Evolutionary conservation across 108 stramenopile species (phyloP), one percentile per base, ranked within the genome.

Genomic region (Bacterosira constricta): DNA sequence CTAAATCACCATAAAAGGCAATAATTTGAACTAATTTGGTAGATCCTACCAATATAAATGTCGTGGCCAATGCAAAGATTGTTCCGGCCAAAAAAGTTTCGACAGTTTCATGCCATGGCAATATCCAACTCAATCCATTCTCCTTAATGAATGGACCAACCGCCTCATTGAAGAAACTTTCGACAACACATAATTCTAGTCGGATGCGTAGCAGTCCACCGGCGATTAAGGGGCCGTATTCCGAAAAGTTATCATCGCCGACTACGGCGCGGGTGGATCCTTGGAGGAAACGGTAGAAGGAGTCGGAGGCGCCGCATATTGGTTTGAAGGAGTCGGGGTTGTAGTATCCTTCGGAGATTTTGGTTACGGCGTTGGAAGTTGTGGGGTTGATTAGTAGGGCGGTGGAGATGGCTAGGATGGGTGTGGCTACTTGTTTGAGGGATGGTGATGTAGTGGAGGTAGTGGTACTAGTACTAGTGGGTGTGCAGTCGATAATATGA

Each of bases 11-110:
- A 61, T 93, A 97, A 30, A 90, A 92, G 6, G 91, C 80, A 60
- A 97, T 83, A 39, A 97, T 92, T 37, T 90, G 83, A 44, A 97
- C 37, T 47, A 97, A 65, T 55, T 97, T 97, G 65, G 96, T 97
- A 29, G 91, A 92, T 21, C 94, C 92, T 18, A 97, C 91, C 58
- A 97, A 59, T 77, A 97, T 97, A 72, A 97, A 97, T 4, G 92
- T 97, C 13, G 92, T 88, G 15, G 94, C 94, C 49, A 95, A 54
- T 6, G 91, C 90, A 81, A 97, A 97, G 35, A 97, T 92, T 18
- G 91, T 88, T 18, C 96, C 96, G 2, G 96, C 96, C 50, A 97
- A 47, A 65, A 97, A 97, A 0, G 96, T 93, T 66, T 92, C 92
- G 20, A 95, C 90, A 4, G 91, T 95, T 67, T 97, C 96, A 70